Evolutionary conservation across 345 rosid genomes (phyloP).

Genomic region (Aethionema arabicum): DNA sequence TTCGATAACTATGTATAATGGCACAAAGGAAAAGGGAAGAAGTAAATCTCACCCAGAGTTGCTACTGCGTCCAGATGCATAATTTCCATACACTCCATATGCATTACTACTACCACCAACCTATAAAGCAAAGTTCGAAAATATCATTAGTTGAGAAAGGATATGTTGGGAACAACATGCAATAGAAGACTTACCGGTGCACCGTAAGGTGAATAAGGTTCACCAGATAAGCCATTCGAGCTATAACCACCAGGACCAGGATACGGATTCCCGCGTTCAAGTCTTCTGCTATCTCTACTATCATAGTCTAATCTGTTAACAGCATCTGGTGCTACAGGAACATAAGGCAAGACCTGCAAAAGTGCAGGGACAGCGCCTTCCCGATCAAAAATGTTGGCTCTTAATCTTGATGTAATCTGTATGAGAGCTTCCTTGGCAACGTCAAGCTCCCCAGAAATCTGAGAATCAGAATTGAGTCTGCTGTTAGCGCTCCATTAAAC

Average conservation of each 20-base stretch:
- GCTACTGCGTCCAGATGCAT: constrained; percentile 75
- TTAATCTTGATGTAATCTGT: constrained; percentile 71
- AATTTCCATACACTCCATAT: constrained; percentile 83
- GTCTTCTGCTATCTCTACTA: constrained; percentile 79
- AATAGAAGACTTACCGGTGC: constrained; percentile 41
- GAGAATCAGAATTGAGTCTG: constrained; percentile 25
- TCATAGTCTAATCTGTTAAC: constrained; percentile 37
- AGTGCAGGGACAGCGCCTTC: constrained; percentile 78
- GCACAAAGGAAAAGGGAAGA: constrained; percentile 9
- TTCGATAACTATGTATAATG: neutral
- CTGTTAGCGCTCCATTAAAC: too few species aligned
- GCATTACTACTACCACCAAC: constrained; percentile 66
- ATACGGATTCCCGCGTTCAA: constrained; percentile 67
- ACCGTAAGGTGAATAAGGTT: constrained; percentile 74
- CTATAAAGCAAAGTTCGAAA: constrained; percentile 43
- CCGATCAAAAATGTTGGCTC: constrained; percentile 86
- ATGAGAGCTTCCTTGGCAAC: constrained; percentile 93
- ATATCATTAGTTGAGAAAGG: constrained; percentile 14
- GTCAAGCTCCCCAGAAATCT: constrained; percentile 96
- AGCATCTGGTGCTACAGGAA: constrained; percentile 70
- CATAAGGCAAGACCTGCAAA: constrained; percentile 86
- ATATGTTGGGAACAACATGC: neutral
- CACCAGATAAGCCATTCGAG: constrained; percentile 57
- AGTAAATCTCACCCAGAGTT: constrained; percentile 70
- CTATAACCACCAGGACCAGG: constrained; percentile 76